Conservation (phyloP, 176 grass and related monocot genomes). For the Aegilops sharonensis region DNA sequence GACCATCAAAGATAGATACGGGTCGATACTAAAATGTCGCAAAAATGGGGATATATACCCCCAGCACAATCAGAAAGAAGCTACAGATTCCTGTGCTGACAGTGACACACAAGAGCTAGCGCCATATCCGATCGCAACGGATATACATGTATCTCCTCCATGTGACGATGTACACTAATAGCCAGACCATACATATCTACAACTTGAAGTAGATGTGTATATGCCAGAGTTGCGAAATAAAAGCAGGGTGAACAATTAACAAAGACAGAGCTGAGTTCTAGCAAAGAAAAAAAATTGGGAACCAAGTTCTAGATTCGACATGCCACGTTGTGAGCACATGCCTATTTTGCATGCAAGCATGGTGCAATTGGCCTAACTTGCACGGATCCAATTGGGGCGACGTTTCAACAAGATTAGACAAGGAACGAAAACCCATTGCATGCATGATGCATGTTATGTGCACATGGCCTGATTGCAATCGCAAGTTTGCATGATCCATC, state of each 20-base stretch:
- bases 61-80: background rate
- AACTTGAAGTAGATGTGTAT: no score
- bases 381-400: background rate
- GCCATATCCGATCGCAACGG: background rate
- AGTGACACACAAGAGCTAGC: background rate
- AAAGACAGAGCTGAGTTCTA: no score
- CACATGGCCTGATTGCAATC: conserved; percentile 15
- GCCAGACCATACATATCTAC: no score
- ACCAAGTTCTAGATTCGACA: no score
- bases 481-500: background rate
- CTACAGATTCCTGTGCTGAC: background rate
- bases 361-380: background rate
- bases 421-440: no score
- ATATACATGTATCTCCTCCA: background rate
- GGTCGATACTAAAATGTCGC: no score
- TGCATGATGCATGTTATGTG: no score
- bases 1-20: background rate
- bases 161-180: no score
- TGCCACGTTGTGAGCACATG: background rate
- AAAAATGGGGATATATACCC: no score
- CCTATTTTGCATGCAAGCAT: background rate
- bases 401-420: background rate
- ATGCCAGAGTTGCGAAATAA: no score
- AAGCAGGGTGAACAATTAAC: no score
- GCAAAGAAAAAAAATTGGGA: no score